phyloP scores from a whole-genome alignment of 208 protist genomes.

The Trypanosoma congolense region DNA sequence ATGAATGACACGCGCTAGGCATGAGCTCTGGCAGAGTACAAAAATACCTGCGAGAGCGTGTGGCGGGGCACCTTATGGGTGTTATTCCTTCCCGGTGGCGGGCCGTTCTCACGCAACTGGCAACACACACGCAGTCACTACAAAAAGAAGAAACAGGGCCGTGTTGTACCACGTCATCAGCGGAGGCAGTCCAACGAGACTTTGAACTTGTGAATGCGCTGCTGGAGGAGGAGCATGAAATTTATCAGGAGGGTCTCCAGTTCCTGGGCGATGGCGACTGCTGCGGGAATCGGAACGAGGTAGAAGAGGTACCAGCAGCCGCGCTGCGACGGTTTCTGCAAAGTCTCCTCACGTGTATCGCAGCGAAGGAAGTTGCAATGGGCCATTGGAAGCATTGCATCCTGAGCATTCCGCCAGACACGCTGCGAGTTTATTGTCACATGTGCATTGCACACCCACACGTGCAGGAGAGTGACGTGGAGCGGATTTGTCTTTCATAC shows the following conservation, averaged over 20 bases:
- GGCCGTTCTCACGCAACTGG: conserved; percentile 37
- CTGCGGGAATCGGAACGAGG: neutral
- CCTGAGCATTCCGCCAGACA: conserved; percentile 32
- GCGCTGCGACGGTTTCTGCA: conserved; percentile 21
- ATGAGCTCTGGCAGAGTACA: neutral
- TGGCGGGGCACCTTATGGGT: conserved; percentile 11
- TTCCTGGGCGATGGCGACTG: neutral
- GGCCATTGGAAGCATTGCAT: conserved; percentile 34
- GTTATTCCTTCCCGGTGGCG: conserved; percentile 18
- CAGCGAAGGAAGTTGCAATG: conserved; percentile 39
- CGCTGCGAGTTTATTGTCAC: conserved; percentile 60
- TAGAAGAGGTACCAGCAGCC: neutral
- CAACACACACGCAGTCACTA: conserved; percentile 30
- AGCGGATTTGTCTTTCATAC: conserved; percentile 18
- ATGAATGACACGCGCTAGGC: too few relatives aligned
- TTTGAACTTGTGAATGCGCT: conserved; percentile 34
- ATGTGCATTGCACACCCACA: conserved; percentile 31
- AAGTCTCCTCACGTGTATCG: conserved; percentile 34
- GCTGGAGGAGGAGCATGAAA: conserved; percentile 35
- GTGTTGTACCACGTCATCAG: neutral
- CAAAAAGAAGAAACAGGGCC: conserved; percentile 8
- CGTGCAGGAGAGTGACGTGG: conserved; percentile 22
- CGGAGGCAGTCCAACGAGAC: conserved; percentile 26
- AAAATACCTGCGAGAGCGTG: conserved; percentile 10
- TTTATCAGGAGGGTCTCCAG: conserved; percentile 32